These are phyloP conservation scores for Epichloe gansuensis DNA, from an alignment of 2,329 filamentous ascomycete genomes.

Conservation along the genomic window DNA sequence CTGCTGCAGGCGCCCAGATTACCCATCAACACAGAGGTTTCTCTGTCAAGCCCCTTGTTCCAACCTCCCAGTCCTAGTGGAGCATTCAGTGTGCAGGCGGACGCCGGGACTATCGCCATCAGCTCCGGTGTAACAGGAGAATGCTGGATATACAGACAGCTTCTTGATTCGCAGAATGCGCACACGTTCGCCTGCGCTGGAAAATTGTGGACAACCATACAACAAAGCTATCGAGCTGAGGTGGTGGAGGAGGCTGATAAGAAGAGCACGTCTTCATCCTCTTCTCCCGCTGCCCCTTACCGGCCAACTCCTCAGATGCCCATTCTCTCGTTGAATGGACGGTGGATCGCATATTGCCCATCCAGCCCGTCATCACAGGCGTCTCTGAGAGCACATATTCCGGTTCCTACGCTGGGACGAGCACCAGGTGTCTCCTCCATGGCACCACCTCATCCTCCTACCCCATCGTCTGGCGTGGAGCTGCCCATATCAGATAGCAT, in stretches of 20 bases:
- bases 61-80: constrained; percentile 59
- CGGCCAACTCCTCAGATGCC: constrained; percentile 43
- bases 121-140: constrained; percentile 78
- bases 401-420: constrained; percentile 42
- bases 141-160: constrained; percentile 62
- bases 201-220: constrained; percentile 85
- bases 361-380: constrained; percentile 59
- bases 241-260: constrained; percentile 34
- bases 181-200: constrained; percentile 55
- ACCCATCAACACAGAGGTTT: constrained; percentile 39
- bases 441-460: constrained; percentile 57
- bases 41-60: constrained; percentile 51
- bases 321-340: constrained; percentile 55
- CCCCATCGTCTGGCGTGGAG: constrained; percentile 55
- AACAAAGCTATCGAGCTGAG: constrained; percentile 43
- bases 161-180: constrained; percentile 28
- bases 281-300: constrained; percentile 14
- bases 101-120: constrained; percentile 58
- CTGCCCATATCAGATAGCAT: constrained; percentile 60
- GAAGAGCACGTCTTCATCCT: constrained; percentile 18
- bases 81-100: constrained; percentile 61
- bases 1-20: constrained; percentile 59
- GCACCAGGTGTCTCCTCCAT: constrained; percentile 46
- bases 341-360: constrained; percentile 70
- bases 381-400: constrained; percentile 54